phyloP scores from a whole-genome alignment of 306 rosid species.

The Trifolium dubium region DNA sequence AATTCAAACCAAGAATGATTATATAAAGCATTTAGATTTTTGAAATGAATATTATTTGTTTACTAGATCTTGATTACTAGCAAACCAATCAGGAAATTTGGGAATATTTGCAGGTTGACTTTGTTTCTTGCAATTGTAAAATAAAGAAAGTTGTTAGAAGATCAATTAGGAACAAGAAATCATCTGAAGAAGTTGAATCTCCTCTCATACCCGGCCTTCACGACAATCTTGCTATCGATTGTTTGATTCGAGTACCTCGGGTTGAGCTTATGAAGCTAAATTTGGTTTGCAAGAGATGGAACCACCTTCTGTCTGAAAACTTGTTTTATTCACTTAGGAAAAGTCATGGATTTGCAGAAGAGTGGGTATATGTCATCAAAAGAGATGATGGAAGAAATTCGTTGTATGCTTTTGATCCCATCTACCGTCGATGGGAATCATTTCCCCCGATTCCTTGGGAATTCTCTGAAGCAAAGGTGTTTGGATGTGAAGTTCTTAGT shows the following conservation, averaged over 20 bases:
- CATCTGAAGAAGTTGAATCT: too few relatives aligned
- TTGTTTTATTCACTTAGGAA: constrained; percentile 80
- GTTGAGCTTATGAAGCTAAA: constrained; percentile 36
- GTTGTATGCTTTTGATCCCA: constrained; percentile 95
- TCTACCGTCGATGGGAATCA: constrained; percentile 87
- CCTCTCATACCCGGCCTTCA: neutral
- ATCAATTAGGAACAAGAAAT: too few relatives aligned
- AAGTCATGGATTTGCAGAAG: constrained; percentile 96
- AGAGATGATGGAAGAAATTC: constrained; percentile 89
- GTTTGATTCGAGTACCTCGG: too few relatives aligned
- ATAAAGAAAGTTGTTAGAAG: too few relatives aligned
- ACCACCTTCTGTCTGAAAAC: constrained; percentile 83
- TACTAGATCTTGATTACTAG: too few relatives aligned
- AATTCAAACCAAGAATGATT: too few relatives aligned
- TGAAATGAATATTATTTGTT: too few relatives aligned
- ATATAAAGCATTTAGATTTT: too few relatives aligned
- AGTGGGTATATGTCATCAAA: constrained; percentile 92
- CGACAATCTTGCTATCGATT: neutral
- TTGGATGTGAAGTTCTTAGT: constrained; percentile 93
- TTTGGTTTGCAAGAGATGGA: constrained; percentile 89
- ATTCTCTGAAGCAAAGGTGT: constrained; percentile 83
- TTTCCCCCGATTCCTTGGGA: constrained; percentile 88
- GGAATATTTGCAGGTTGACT: too few relatives aligned
- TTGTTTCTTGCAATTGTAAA: too few relatives aligned
- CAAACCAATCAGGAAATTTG: too few relatives aligned